A percentile compares a stretch with the other conserved stretches of the same genome.
Evolutionary conservation across 768 basidiomycete genomes (phyloP).

Genomic region (Crepidotus variabilis): DNA sequence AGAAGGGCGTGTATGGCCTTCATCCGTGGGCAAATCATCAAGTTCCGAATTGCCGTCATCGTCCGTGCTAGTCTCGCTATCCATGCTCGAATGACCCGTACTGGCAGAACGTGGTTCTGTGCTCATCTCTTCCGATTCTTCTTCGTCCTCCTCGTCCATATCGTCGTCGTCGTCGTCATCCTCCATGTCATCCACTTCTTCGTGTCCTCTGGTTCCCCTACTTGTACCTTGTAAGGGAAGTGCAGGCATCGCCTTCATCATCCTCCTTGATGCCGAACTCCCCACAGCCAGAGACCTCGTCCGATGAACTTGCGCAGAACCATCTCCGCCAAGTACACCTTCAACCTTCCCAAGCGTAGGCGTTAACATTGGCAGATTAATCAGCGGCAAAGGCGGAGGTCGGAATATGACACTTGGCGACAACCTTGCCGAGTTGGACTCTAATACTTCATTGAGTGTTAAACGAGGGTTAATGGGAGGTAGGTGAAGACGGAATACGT

Average conservation of each 20-base stretch:
- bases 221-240: slow-evolving; percentile 22
- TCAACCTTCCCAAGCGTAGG: neutral
- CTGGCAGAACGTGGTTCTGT: slow-evolving; percentile 8
- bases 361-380: slow-evolving; percentile 7
- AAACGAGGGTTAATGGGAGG: slow-evolving; percentile 5
- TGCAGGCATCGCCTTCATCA: slow-evolving; percentile 52
- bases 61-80: slow-evolving; percentile 16
- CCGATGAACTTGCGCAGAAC: slow-evolving; percentile 9
- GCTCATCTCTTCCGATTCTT: slow-evolving; percentile 26
- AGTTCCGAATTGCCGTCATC: slow-evolving; percentile 1
- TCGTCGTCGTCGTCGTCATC: slow-evolving; percentile 30
- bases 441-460: slow-evolving; percentile 2
- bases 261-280: slow-evolving; percentile 22
- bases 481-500: neutral
- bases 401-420: slow-evolving; percentile 13
- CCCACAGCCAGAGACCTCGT: neutral
- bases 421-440: slow-evolving; percentile 4
- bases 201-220: slow-evolving; percentile 28
- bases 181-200: slow-evolving; percentile 27
- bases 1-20: neutral
- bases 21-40: neutral
- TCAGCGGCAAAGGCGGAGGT: slow-evolving; percentile 10
- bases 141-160: slow-evolving; percentile 32
- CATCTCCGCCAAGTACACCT: neutral
- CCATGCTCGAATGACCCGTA: slow-evolving; percentile 15